Evolutionary conservation across 345 rosid species (phyloP).

Genomic region (Hirschfeldia incana): DNA sequence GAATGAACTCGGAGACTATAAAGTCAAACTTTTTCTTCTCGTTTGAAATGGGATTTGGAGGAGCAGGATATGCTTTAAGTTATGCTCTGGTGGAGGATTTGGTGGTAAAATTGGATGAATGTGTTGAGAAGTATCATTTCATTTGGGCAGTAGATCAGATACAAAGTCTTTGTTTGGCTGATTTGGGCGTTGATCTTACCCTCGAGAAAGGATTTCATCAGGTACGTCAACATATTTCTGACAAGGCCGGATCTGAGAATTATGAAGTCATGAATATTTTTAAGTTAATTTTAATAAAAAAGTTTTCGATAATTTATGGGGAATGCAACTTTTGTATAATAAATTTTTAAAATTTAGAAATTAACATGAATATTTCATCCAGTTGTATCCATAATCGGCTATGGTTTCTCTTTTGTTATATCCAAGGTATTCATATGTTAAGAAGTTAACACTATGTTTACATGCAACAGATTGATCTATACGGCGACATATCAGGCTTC

Average conservation of each 20-base stretch:
- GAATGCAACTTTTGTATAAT: too few species aligned
- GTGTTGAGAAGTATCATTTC: constrained; percentile 49
- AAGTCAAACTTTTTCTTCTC: constrained; percentile 41
- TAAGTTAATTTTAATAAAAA: too few species aligned
- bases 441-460: not conserved
- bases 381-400: not conserved
- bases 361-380: not conserved
- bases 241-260: not conserved
- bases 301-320: too few species aligned
- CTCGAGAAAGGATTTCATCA: constrained; percentile 61
- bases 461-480: constrained; percentile 55
- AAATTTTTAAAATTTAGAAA: too few species aligned
- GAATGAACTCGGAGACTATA: constrained; percentile 49
- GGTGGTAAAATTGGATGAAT: constrained; percentile 48
- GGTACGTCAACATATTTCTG: constrained; percentile 37
- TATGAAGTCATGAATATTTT: too few species aligned
- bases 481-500: constrained; percentile 55
- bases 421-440: not conserved
- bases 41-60: constrained; percentile 68
- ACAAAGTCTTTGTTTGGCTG: constrained; percentile 50
- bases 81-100: constrained; percentile 50
- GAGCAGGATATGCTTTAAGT: constrained; percentile 71
- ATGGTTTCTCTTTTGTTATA: not conserved
- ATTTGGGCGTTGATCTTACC: constrained; percentile 49
- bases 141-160: constrained; percentile 42